Base-by-base conservation (phyloP, 106 monocot species). In the Acorus gramineus region DNA sequence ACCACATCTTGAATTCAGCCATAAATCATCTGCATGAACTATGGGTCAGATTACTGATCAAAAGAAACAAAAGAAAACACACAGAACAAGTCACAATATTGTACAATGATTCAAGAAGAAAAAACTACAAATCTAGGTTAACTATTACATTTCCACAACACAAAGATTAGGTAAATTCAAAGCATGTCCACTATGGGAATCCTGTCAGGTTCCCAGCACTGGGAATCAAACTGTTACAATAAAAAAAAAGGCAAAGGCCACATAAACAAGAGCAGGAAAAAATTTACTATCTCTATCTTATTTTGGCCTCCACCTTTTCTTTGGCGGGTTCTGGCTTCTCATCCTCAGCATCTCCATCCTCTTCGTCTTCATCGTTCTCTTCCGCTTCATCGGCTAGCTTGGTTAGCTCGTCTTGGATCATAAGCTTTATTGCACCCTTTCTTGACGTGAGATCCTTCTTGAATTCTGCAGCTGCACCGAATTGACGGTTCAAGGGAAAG, bases 381-480 rank as follows among this genome's bases (percentile, higher is more conserved):
- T 76, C 76, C 0, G 69, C 72, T 53, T 73, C 79, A 13, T 78
- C 78, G 10, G 88, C 88, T 62, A 89, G 65, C 68, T 78, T 84
- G 13, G 81, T 89, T 14, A 89, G 50, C 64, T 89, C 88, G 8
- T 84, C 88, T 66, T 89, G 81, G 50, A 89, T 89, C 76, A 89
- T 69, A 4, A 71, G 64, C 46, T 89, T 89, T 63, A 89, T 81
- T 4, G 79, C 5, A 43, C 76, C 48, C 63, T 89, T 89, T 59
- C 73, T 84, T 9, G 81, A 47, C 8, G 88, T 81, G 14, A 89
- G 57, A 64, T 89, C 88, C 14, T 55, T 79, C 53, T 89, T 79
- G 64, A 76, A 89, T 48, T 74, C 74, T 5, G 48, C 9, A 43
- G 78, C 88, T 89, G 78, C 46, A 55, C 51, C 10, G 14, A 46